Percentiles rank a stretch among this genome's conserved stretches.
Evolutionary conservation across 2,329 filamentous ascomycete genomes (phyloP).

Genomic region (Aspergillus fumigatiaffinis): DNA sequence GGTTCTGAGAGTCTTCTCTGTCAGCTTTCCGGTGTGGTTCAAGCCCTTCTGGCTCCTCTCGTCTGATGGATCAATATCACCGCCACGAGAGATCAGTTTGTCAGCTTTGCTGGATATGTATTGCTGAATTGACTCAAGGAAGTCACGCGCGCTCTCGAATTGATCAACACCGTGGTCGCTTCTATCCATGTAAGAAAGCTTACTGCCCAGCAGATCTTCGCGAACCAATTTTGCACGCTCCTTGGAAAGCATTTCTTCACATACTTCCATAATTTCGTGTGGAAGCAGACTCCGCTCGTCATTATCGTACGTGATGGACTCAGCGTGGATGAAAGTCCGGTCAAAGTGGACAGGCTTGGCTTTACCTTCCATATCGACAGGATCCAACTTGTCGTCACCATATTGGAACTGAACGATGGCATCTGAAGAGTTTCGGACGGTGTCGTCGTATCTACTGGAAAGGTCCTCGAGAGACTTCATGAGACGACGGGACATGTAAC

Average conservation of each 20-base stretch:
- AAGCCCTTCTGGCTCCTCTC: slow-evolving; percentile 35
- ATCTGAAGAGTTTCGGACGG: slow-evolving; percentile 83
- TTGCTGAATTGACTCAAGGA: slow-evolving; percentile 71
- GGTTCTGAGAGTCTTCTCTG: slow-evolving; percentile 63
- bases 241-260: slow-evolving; percentile 62
- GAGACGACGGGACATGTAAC: slow-evolving; percentile 95
- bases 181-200: slow-evolving; percentile 66
- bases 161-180: slow-evolving; percentile 68
- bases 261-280: slow-evolving; percentile 66
- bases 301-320: slow-evolving; percentile 75
- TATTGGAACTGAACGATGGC: slow-evolving; percentile 96
- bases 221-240: slow-evolving; percentile 64
- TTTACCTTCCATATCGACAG: slow-evolving; percentile 94
- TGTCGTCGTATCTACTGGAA: slow-evolving; percentile 89
- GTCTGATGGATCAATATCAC: slow-evolving; percentile 27
- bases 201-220: slow-evolving; percentile 58
- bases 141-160: slow-evolving; percentile 76
- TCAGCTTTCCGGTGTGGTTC: slow-evolving; percentile 80
- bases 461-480: slow-evolving; percentile 98
- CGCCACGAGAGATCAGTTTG: slow-evolving; percentile 49
- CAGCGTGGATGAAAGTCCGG: slow-evolving; percentile 78
- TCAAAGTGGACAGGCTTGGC: slow-evolving; percentile 90
- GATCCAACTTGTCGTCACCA: slow-evolving; percentile 91
- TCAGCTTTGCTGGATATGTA: slow-evolving; percentile 64
- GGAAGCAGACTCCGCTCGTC: slow-evolving; percentile 69